These are phyloP conservation scores for Thielaviopsis populi DNA, from an alignment of 2,329 filamentous ascomycete genomes.

Conservation along the genomic window DNA sequence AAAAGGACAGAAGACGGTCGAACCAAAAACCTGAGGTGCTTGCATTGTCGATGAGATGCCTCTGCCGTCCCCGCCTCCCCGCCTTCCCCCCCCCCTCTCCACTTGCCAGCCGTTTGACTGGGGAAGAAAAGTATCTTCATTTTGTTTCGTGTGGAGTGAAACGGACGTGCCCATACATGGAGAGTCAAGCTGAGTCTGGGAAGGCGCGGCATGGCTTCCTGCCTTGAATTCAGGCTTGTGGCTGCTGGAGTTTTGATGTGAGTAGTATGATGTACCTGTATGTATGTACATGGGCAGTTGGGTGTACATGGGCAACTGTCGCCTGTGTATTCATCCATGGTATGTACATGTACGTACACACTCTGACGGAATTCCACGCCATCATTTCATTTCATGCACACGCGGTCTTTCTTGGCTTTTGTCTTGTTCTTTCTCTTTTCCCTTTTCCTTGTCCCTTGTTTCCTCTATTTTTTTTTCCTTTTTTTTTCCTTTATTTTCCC, in stretches of 20 bases:
- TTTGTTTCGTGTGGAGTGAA: not conserved
- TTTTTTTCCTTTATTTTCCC: not conserved
- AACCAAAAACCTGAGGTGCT: not conserved
- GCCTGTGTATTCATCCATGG: not conserved
- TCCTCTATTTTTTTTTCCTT: not conserved
- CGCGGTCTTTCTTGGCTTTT: not conserved
- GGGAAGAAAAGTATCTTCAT: not conserved
- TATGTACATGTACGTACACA: not conserved
- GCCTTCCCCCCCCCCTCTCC: not conserved
- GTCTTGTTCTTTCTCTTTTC: not conserved
- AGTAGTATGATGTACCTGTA: not conserved
- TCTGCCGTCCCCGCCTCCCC: not conserved
- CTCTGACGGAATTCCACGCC: not conserved
- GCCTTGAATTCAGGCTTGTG: not conserved
- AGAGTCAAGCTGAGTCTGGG: not conserved
- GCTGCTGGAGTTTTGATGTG: not conserved
- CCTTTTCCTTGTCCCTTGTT: no score
- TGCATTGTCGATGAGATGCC: not conserved
- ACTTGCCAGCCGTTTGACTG: not conserved
- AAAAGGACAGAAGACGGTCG: not conserved
- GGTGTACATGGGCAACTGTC: not conserved
- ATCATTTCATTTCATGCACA: not conserved
- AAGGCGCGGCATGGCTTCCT: not conserved
- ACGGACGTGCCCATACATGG: not conserved
- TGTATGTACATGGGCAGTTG: not conserved